phyloP scores from a whole-genome alignment of 352 stramenopile species.

The Phytophthora constricta region DNA sequence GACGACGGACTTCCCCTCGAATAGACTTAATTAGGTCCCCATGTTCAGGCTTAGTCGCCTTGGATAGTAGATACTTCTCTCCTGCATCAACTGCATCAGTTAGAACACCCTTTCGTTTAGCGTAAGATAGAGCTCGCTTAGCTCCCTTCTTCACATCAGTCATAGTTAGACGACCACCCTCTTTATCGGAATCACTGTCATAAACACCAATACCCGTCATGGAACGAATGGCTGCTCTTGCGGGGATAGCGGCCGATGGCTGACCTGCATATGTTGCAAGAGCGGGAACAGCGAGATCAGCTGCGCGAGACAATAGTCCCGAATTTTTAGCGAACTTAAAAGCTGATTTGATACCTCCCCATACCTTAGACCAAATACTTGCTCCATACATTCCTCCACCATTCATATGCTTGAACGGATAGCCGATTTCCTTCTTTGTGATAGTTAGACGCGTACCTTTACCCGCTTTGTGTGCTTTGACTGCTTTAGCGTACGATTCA shows the following conservation, averaged over 20 bases:
- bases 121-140: background rate
- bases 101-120: background rate
- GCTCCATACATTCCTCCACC: conserved; percentile 13
- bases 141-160: background rate
- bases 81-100: background rate
- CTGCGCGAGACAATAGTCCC: too few species aligned
- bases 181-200: background rate
- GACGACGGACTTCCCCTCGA: too few species aligned
- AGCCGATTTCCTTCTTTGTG: conserved; percentile 5
- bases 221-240: too few species aligned
- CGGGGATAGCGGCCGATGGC: background rate
- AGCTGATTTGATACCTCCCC: too few species aligned
- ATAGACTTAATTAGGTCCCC: background rate
- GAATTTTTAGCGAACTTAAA: too few species aligned
- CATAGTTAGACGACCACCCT: background rate
- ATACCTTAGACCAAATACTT: too few species aligned
- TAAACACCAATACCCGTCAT: conserved; percentile 20
- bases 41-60: background rate
- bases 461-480: conserved; percentile 4
- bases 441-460: background rate
- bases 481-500: conserved; percentile 7
- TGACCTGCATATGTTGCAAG: background rate
- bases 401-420: background rate
- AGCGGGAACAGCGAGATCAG: too few species aligned
- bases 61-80: background rate